These are phyloP conservation scores for Spironucleus salmonicida DNA, from an alignment of 208 protist species.

Conservation along the genomic window DNA sequence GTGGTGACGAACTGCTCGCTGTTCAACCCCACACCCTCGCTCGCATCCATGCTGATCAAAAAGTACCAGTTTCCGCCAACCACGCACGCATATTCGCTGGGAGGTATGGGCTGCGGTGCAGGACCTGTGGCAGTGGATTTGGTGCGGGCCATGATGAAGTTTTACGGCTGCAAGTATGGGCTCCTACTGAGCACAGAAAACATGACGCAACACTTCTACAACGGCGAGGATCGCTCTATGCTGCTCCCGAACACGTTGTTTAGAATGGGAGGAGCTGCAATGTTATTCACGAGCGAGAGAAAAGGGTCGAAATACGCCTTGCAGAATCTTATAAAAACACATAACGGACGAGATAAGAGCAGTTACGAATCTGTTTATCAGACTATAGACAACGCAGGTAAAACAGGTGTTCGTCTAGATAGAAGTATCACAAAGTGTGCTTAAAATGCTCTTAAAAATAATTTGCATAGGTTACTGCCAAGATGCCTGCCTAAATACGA, in stretches of 20 bases:
- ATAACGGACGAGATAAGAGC: slow-evolving; percentile 36
- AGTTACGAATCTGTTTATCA: slow-evolving; percentile 52
- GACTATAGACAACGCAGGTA: slow-evolving; percentile 45
- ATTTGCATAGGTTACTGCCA: slow-evolving; percentile 54
- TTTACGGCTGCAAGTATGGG: background rate
- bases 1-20: slow-evolving; percentile 21
- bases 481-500: slow-evolving; percentile 50
- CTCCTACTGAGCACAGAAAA: slow-evolving; percentile 31
- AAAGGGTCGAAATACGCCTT: background rate
- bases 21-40: background rate
- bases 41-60: slow-evolving; percentile 29
- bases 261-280: slow-evolving; percentile 20
- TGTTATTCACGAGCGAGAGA: slow-evolving; percentile 14
- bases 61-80: background rate
- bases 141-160: slow-evolving; percentile 20
- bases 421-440: slow-evolving; percentile 48
- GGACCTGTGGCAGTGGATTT: slow-evolving; percentile 24
- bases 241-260: slow-evolving; percentile 32
- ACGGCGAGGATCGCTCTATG: slow-evolving; percentile 20
- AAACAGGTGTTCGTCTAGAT: slow-evolving; percentile 50
- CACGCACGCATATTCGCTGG: background rate
- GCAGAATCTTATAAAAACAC: slow-evolving; percentile 20
- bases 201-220: slow-evolving; percentile 28
- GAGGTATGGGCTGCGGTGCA: slow-evolving; percentile 25
- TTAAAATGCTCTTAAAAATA: slow-evolving; percentile 50